Percentiles rank a stretch among this genome's conserved stretches.
Evolutionary conservation across 345 rosid species (phyloP).

Genomic region (Pistacia integerrima): DNA sequence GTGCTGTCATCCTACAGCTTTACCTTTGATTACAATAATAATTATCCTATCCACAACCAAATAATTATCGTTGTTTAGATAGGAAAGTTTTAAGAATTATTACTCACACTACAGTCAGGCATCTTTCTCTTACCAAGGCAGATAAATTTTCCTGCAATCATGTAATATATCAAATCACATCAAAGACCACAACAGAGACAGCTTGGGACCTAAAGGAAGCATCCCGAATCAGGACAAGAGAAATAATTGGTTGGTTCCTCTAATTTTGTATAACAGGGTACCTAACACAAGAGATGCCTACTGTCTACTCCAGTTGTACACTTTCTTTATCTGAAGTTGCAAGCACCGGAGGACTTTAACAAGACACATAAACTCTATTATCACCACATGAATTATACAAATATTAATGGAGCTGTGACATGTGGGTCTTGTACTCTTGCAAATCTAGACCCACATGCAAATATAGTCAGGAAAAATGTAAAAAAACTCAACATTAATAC

Average conservation of each 20-base stretch:
- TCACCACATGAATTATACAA: not conserved
- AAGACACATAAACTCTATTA: no score
- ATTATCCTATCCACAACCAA: no score
- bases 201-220: not conserved
- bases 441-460: not conserved
- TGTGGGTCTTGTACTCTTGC: not conserved
- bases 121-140: no score
- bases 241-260: not conserved
- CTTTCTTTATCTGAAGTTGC: not conserved
- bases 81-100: no score
- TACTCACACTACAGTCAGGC: no score
- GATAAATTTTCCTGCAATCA: no score
- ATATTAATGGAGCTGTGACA: not conserved
- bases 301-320: not conserved
- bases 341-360: not conserved
- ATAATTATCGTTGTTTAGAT: no score
- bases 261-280: not conserved
- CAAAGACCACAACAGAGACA: not conserved
- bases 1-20: not conserved
- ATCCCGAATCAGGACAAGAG: not conserved
- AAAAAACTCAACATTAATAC: no score
- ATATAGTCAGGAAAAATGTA: not conserved
- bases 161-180: no score
- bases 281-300: not conserved
- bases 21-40: not conserved